These are phyloP conservation scores for Lanmaoa pseudosensibilis DNA, from an alignment of 768 basidiomycete species.

Conservation along the genomic window DNA sequence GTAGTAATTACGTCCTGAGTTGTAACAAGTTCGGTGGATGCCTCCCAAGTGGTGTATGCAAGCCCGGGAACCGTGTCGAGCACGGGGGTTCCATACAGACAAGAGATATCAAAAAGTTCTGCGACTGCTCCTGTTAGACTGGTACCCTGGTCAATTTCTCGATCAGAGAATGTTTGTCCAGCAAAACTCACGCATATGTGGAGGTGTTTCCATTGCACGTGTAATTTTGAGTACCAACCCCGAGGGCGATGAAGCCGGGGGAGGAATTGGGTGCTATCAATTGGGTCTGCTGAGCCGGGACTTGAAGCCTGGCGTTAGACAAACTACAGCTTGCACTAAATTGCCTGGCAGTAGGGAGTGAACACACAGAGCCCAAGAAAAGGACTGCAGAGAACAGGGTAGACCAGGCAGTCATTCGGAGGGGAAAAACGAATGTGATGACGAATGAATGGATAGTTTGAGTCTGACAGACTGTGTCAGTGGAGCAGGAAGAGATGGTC, in stretches of 20 bases:
- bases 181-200: conserved; percentile 41
- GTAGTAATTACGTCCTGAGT: conserved; percentile 14
- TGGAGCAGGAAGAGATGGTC: background rate
- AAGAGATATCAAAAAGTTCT: conserved; percentile 57
- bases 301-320: conserved; percentile 1
- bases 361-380: background rate
- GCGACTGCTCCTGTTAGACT: conserved; percentile 44
- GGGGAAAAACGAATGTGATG: background rate
- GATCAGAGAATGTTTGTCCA: background rate
- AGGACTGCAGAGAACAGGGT: background rate
- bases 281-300: conserved; percentile 32
- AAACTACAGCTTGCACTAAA: conserved; percentile 1
- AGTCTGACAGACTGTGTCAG: background rate
- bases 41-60: conserved; percentile 35
- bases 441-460: background rate
- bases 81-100: conserved; percentile 36
- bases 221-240: conserved; percentile 55
- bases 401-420: background rate
- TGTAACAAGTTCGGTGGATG: conserved; percentile 1
- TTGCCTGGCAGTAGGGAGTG: background rate
- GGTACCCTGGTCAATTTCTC: background rate
- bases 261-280: conserved; percentile 38
- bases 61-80: conserved; percentile 34
- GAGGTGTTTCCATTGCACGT: conserved; percentile 44
- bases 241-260: conserved; percentile 46